phyloP scores from a whole-genome alignment of 441 rosid genomes.

The Populus hybrid region DNA sequence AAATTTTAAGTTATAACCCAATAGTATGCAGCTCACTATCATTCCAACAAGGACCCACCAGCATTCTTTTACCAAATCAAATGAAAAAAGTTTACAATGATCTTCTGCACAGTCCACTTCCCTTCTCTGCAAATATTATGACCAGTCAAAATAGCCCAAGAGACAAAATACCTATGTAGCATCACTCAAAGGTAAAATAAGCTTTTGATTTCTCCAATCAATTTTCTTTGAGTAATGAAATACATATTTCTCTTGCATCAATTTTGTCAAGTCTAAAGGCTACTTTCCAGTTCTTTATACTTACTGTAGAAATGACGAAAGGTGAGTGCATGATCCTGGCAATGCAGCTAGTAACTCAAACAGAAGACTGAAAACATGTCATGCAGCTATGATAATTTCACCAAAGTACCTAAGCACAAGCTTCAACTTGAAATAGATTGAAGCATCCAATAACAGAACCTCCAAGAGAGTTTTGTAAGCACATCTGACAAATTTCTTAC shows the following conservation, averaged over 20 bases:
- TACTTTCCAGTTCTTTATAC: background rate
- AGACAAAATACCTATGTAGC: slow-evolving; percentile 10
- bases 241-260: too few relatives aligned
- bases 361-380: background rate
- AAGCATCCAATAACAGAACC: background rate
- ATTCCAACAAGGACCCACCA: slow-evolving; percentile 54
- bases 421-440: background rate
- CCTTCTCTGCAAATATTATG: slow-evolving; percentile 41
- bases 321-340: background rate
- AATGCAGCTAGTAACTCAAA: background rate
- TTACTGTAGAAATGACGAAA: background rate
- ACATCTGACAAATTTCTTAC: background rate
- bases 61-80: slow-evolving; percentile 38
- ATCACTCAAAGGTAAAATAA: slow-evolving; percentile 4
- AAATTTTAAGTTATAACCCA: slow-evolving; percentile 33
- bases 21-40: slow-evolving; percentile 39
- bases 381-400: background rate
- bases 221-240: background rate
- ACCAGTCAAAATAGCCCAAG: slow-evolving; percentile 28
- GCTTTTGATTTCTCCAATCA: background rate
- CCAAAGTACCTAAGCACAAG: background rate
- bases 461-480: background rate
- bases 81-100: slow-evolving; percentile 24
- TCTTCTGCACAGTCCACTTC: slow-evolving; percentile 24
- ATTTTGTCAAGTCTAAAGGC: slow-evolving; percentile 2